phyloP scores from a whole-genome alignment of 768 basidiomycete genomes.

The Clitopilus passeckerianus region DNA sequence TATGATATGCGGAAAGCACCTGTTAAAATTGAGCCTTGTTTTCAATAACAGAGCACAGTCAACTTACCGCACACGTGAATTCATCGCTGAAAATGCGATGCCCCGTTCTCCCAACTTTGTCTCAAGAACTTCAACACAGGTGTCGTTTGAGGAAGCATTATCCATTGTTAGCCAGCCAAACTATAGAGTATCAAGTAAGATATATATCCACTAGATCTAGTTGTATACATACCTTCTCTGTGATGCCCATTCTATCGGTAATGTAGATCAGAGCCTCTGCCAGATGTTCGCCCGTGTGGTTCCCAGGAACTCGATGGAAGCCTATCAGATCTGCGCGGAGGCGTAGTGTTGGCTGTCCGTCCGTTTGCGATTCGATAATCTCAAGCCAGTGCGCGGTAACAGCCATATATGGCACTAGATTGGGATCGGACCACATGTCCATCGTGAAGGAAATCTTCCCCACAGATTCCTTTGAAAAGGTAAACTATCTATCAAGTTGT shows the following conservation, averaged over 20 bases:
- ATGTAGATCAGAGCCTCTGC: constrained; percentile 24
- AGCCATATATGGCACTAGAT: constrained; percentile 32
- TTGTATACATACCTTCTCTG: constrained; percentile 16
- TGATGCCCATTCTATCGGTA: constrained; percentile 20
- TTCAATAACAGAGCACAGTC: not conserved
- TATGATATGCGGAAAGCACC: constrained; percentile 27
- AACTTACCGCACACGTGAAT: constrained; percentile 19
- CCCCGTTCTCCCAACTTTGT: constrained; percentile 9
- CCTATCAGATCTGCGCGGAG: constrained; percentile 28
- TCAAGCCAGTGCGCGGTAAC: constrained; percentile 38
- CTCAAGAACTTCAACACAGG: constrained; percentile 18
- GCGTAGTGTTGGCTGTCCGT: constrained; percentile 18
- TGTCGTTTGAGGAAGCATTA: constrained; percentile 29
- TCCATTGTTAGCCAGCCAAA: constrained; percentile 32
- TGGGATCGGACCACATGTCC: constrained; percentile 31
- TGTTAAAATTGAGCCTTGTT: constrained; percentile 6
- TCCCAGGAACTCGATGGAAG: constrained; percentile 27
- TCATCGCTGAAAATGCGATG: constrained; percentile 16
- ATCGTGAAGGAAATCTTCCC: constrained; percentile 31
- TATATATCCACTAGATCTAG: not conserved
- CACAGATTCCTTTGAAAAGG: constrained; percentile 15
- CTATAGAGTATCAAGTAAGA: constrained; percentile 14
- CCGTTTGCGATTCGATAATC: constrained; percentile 10
- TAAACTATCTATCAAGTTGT: no score
- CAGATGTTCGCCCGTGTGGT: constrained; percentile 33